These are phyloP conservation scores for Solanum appendiculatum DNA, from an alignment of 257 asterid genomes.

Conservation along the genomic window DNA sequence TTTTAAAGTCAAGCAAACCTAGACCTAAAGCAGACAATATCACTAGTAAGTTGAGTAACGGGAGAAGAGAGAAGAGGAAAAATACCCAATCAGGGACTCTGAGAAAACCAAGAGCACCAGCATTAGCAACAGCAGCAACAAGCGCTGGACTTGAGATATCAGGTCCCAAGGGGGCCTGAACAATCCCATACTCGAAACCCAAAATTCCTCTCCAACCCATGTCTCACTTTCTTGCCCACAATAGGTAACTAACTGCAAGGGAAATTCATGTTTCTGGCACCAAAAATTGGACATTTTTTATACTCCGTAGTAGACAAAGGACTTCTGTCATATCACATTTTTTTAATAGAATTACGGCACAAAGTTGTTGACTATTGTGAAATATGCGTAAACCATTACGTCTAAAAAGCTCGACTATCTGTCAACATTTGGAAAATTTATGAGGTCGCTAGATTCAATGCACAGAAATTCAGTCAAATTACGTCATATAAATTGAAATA, in stretches of 20 bases:
- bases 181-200: conserved; percentile 80
- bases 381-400: not conserved
- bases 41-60: too few relatives aligned
- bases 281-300: not conserved
- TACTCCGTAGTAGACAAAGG: not conserved
- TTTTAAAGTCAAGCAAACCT: not conserved
- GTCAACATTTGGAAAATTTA: not conserved
- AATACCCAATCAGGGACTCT: conserved; percentile 75
- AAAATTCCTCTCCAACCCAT: conserved; percentile 90
- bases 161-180: conserved; percentile 87
- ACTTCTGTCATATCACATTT: not conserved
- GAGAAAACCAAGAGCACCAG: conserved; percentile 67
- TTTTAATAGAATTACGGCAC: not conserved
- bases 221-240: not conserved
- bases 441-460: not conserved
- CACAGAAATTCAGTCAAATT: too few relatives aligned
- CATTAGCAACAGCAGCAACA: conserved; percentile 78
- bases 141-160: conserved; percentile 81
- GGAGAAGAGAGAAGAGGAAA: not conserved
- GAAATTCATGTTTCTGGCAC: not conserved
- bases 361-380: not conserved
- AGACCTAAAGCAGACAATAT: not conserved
- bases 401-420: not conserved
- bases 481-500: too few relatives aligned
- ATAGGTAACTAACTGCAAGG: too few relatives aligned